Base-by-base conservation (phyloP, 768 basidiomycete species). In the Boletus bicolor region DNA sequence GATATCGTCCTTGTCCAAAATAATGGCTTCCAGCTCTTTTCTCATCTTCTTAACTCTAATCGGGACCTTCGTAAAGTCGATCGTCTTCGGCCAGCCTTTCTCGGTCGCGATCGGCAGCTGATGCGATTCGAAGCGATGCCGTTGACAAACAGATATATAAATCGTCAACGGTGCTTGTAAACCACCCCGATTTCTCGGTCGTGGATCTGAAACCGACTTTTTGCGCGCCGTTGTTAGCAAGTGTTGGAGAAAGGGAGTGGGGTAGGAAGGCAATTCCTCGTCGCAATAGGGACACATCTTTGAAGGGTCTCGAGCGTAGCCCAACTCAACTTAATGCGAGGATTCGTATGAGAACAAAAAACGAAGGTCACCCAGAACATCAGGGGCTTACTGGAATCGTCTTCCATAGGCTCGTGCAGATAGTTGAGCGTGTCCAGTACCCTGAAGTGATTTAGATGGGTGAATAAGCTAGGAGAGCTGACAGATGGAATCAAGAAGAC, bases 201-300 rank as follows among this genome's bases (percentile, higher is more conserved):
- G 84, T 8, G 85, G 79, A 55, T 89, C 86, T 3, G 72, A 73
- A 49, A 68, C 63, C 0, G 91, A 87, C 62, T 82, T 84, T 37
- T 73, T 74, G 44, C 72, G 73, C 1, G 84, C 81, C 2, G 72
- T 68, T 2, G 73, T 68, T 12, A 92, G 74, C 19, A 93, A 75
- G 6, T 73, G 72, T n/a, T 64, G 62, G 32, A 93, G 76, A 24
- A 78, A 72, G 1, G 83, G 79, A 0, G 89, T 87, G 5, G 86
- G 86, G 4, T 75, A 70, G 2, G 75, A 55, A 1, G 91, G 92
- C 11, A 92, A 76, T 0, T 74, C 79, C 19, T 81, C 79, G 61
- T 93, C 91, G 59, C 91, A 93, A 68, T 86, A 93, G 0, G 91
- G 90, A 64, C 91, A 93, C 3, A 92, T 72, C 1, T 77, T 84